phyloP scores from a whole-genome alignment of 768 basidiomycete genomes.

The Roridomyces roridus region DNA sequence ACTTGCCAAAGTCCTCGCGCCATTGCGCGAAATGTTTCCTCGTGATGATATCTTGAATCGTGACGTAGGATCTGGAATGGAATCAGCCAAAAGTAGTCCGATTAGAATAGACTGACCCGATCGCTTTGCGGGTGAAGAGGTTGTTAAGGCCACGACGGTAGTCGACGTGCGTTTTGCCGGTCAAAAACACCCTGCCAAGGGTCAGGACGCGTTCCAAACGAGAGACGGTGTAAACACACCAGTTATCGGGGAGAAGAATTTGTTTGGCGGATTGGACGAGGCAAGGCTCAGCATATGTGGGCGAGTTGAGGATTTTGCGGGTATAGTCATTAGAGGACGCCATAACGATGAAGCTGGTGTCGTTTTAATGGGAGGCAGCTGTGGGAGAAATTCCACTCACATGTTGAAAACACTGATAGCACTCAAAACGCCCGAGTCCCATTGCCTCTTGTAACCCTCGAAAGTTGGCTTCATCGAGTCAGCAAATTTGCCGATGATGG shows the following conservation, averaged over 20 bases:
- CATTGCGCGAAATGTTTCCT: slow-evolving; percentile 78
- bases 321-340: slow-evolving; percentile 92
- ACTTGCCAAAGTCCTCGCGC: slow-evolving; percentile 54
- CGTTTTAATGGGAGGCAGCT: slow-evolving; percentile 4
- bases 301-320: slow-evolving; percentile 96
- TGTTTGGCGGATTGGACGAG: slow-evolving; percentile 92
- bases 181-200: slow-evolving; percentile 88
- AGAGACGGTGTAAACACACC: slow-evolving; percentile 50
- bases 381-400: slow-evolving; percentile 50
- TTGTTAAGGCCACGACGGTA: slow-evolving; percentile 91
- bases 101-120: slow-evolving; percentile 65
- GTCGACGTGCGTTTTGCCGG: slow-evolving; percentile 90
- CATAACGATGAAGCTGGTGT: slow-evolving; percentile 97
- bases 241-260: slow-evolving; percentile 85
- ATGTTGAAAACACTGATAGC: slow-evolving; percentile 98
- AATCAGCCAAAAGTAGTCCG: slow-evolving; percentile 4
- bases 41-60: slow-evolving; percentile 82
- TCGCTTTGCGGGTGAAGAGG: slow-evolving; percentile 93
- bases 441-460: slow-evolving; percentile 91
- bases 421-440: slow-evolving; percentile 88
- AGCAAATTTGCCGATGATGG: slow-evolving; percentile 95
- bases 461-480: slow-evolving; percentile 92
- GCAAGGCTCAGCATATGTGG: slow-evolving; percentile 90
- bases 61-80: slow-evolving; percentile 72
- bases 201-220: neutral